Evolutionary conservation across 176 grass and related monocot species (phyloP).

Genomic region (Oryza glumipatula): DNA sequence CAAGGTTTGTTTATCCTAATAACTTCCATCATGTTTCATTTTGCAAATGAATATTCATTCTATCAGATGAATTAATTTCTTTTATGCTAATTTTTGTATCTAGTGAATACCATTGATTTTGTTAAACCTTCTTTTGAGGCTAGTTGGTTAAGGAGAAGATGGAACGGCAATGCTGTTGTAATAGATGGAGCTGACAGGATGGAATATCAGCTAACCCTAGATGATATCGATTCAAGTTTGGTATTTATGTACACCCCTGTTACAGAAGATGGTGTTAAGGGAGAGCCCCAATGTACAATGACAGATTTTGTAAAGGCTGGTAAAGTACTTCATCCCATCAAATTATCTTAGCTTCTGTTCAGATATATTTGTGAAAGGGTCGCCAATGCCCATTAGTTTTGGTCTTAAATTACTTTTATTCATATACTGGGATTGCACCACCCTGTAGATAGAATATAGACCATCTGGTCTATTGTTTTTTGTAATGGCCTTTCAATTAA

Average conservation of each 20-base stretch:
- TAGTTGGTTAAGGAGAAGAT: constrained; percentile 89
- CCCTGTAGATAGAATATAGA: constrained; percentile 1
- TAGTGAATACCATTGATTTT: constrained; percentile 29
- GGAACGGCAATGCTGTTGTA: constrained; percentile 61
- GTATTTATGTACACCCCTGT: constrained; percentile 90
- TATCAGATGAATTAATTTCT: not conserved
- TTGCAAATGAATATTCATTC: not conserved
- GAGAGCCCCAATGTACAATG: constrained; percentile 79
- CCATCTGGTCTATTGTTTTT: not conserved
- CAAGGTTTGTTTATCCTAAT: constrained; percentile 65
- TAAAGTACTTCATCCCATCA: constrained; percentile 35
- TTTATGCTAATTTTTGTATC: not conserved
- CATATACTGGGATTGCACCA: constrained; percentile 8
- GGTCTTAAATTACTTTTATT: not conserved
- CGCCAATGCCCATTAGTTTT: constrained; percentile 22
- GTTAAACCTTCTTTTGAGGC: constrained; percentile 32
- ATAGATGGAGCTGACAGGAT: constrained; percentile 81
- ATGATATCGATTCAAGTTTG: constrained; percentile 89
- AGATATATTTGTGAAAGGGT: constrained; percentile 15
- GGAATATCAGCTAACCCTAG: constrained; percentile 73
- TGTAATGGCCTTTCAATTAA: not conserved
- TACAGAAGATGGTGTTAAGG: constrained; percentile 83
- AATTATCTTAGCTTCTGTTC: constrained; percentile 20
- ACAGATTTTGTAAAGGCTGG: constrained; percentile 93
- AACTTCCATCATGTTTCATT: constrained; percentile 15